These are phyloP conservation scores for Pisolithus albus DNA, from an alignment of 768 basidiomycete species.

Conservation along the genomic window DNA sequence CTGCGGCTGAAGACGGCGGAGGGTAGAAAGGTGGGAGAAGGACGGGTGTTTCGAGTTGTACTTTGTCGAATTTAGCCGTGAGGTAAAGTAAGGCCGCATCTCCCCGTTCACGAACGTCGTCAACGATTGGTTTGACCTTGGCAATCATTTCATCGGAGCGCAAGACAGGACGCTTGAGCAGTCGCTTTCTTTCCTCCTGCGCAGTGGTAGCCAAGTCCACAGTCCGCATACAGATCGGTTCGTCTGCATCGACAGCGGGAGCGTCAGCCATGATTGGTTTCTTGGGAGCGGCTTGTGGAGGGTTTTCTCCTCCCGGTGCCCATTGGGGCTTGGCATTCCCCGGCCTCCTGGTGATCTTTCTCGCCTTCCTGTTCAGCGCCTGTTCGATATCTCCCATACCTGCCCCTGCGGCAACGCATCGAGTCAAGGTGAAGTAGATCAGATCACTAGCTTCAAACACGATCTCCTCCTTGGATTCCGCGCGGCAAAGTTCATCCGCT, in stretches of 20 bases:
- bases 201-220: conserved; percentile 48
- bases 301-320: conserved; percentile 21
- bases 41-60: conserved; percentile 58
- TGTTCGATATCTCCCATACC: conserved; percentile 75
- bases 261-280: conserved; percentile 19
- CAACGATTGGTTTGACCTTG: conserved; percentile 92
- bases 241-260: conserved; percentile 23
- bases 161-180: conserved; percentile 86
- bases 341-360: conserved; percentile 76
- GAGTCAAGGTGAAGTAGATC: conserved; percentile 83
- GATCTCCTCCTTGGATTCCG: conserved; percentile 69
- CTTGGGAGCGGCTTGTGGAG: conserved; percentile 22
- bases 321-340: conserved; percentile 93
- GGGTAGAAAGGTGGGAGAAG: conserved; percentile 69
- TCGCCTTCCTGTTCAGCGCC: conserved; percentile 79
- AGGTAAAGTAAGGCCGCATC: conserved; percentile 83
- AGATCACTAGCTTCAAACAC: conserved; percentile 96
- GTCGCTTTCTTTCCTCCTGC: conserved; percentile 48
- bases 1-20: conserved; percentile 29
- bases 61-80: conserved; percentile 92
- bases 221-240: conserved; percentile 72
- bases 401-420: conserved; percentile 80
- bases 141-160: conserved; percentile 56
- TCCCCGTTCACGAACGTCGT: conserved; percentile 74
- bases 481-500: conserved; percentile 91